These are phyloP conservation scores for Macaranga tanarius DNA, from an alignment of 441 rosid genomes.

Conservation along the genomic window DNA sequence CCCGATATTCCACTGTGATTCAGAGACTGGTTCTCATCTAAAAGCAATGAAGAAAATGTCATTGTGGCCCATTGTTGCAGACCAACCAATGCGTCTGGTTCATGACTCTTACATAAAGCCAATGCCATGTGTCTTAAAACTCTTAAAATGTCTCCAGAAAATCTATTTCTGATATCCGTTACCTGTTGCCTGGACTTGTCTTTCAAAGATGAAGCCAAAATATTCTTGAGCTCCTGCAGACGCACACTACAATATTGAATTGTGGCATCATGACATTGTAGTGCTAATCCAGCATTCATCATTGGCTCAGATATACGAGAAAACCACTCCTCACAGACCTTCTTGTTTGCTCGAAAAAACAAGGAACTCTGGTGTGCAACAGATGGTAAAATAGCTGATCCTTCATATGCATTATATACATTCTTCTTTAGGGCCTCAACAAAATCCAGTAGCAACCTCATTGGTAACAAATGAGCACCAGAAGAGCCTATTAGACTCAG, in stretches of 20 bases:
- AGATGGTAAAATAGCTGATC: conserved; percentile 81
- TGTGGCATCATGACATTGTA: conserved; percentile 89
- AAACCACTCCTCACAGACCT: conserved; percentile 99
- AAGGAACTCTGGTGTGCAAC: conserved; percentile 75
- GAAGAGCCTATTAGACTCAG: conserved; percentile 78
- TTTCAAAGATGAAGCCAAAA: conserved; percentile 54
- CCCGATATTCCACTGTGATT: conserved; percentile 40
- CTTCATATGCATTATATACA: conserved; percentile 96
- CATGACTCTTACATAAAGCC: conserved; percentile 76
- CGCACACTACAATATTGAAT: conserved; percentile 84
- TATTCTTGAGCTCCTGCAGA: conserved; percentile 73
- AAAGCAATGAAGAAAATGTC: conserved; percentile 68
- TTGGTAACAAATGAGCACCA: conserved; percentile 93
- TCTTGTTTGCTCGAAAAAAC: conserved; percentile 91
- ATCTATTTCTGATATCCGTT: conserved; percentile 53
- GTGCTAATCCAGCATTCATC: conserved; percentile 97
- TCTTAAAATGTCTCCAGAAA: conserved; percentile 65
- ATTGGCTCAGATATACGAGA: conserved; percentile 98
- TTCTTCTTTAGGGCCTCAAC: conserved; percentile 94
- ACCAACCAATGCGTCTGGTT: conserved; percentile 80
- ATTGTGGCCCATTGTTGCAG: conserved; percentile 75
- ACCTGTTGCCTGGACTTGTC: conserved; percentile 67
- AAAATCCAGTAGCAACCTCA: conserved; percentile 94
- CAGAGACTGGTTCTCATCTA: conserved; percentile 57
- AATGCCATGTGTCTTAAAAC: conserved; percentile 72